Percentiles rank a stretch among this genome's conserved stretches.
These are phyloP conservation scores for Dictyophora rubrovolvata DNA, from an alignment of 768 basidiomycete genomes.

Conservation along the genomic window DNA sequence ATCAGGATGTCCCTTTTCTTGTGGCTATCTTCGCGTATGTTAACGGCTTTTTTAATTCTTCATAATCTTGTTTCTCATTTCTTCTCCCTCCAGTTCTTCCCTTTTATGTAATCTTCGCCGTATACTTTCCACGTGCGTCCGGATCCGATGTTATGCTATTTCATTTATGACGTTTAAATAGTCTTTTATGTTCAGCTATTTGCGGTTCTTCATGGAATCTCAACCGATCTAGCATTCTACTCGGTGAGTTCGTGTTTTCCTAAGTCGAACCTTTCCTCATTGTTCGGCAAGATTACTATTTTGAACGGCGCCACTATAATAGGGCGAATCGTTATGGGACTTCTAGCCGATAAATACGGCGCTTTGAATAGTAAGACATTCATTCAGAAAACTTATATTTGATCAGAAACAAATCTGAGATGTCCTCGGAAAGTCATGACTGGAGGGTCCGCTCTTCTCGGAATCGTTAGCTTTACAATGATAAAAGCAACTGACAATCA, in stretches of 20 bases:
- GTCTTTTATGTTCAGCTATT: conserved; percentile 12
- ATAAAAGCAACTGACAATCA: conserved; percentile 29
- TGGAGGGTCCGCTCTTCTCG: conserved; percentile 5
- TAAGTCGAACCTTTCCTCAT: no score
- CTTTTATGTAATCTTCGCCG: neutral
- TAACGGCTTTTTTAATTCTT: neutral
- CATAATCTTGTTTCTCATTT: neutral
- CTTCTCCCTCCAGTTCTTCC: neutral
- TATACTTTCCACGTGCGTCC: conserved; percentile 4
- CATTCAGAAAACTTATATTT: neutral
- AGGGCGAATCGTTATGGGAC: conserved; percentile 47
- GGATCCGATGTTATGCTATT: neutral
- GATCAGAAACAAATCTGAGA: no score
- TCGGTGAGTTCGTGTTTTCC: neutral
- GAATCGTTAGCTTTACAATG: conserved; percentile 36
- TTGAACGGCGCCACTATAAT: conserved; percentile 29
- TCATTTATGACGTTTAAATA: neutral
- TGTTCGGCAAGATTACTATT: neutral
- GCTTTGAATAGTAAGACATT: conserved; percentile 36
- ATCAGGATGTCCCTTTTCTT: neutral
- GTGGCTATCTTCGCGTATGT: conserved; percentile 6
- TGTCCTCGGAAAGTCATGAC: no score
- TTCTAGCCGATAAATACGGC: conserved; percentile 40
- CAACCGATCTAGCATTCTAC: conserved; percentile 6
- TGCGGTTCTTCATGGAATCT: conserved; percentile 5